These are phyloP conservation scores for Withania somnifera DNA, from an alignment of 305 asterid species.

Conservation along the genomic window DNA sequence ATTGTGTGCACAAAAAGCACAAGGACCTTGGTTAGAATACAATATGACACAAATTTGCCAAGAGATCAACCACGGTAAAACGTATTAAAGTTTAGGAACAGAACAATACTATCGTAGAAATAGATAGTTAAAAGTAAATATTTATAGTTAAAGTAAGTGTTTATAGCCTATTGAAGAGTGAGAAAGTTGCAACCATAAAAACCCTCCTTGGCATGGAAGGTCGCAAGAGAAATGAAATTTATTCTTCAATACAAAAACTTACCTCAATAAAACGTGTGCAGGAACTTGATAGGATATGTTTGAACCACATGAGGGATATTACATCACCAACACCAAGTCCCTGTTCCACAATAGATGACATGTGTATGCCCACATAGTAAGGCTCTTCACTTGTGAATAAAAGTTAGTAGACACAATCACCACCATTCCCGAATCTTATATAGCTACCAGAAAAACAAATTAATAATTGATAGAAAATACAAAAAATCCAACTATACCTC, in stretches of 20 bases:
- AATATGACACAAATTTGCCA: conserved; percentile 83
- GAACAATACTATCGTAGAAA: not conserved
- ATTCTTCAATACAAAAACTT: too few relatives aligned
- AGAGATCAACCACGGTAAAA: conserved; percentile 9
- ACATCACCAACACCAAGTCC: conserved; percentile 97
- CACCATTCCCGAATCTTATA: not conserved
- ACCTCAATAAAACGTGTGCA: conserved; percentile 96
- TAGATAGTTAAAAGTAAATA: not conserved
- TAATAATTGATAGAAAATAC: not conserved
- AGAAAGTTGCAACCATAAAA: not conserved
- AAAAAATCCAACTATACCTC: conserved; percentile 42
- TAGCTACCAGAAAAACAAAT: not conserved
- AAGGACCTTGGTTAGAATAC: conserved; percentile 98
- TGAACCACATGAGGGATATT: conserved; percentile 91
- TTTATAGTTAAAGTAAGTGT: not conserved
- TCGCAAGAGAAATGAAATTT: too few relatives aligned
- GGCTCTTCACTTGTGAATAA: conserved; percentile 91
- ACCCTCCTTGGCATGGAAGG: too few relatives aligned
- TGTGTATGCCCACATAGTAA: conserved; percentile 81
- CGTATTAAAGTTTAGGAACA: not conserved
- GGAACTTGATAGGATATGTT: conserved; percentile 89
- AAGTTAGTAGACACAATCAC: conserved; percentile 8
- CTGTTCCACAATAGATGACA: conserved; percentile 94
- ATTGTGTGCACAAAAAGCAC: conserved; percentile 99
- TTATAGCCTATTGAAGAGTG: not conserved